phyloP scores from a whole-genome alignment of 345 rosid genomes.

The Balakata baccata region DNA sequence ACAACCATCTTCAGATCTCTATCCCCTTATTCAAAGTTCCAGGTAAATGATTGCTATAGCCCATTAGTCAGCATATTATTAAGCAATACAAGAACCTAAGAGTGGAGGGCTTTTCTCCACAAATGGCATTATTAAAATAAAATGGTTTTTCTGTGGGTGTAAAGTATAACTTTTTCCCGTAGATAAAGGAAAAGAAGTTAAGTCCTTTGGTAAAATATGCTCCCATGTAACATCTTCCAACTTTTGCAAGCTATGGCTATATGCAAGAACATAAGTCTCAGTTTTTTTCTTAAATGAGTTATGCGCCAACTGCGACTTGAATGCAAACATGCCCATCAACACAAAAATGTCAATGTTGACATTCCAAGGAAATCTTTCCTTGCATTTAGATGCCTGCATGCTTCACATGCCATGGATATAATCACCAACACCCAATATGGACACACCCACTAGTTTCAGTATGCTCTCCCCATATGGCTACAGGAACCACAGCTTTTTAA shows the following conservation, averaged over 20 bases:
- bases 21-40: background rate
- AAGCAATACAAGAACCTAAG: background rate
- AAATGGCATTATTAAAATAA: conserved; percentile 8
- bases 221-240: conserved; percentile 5
- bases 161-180: background rate
- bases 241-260: background rate
- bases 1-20: background rate
- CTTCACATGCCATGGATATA: background rate
- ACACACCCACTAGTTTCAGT: background rate
- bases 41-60: background rate
- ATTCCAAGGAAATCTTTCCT: background rate
- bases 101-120: background rate
- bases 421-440: background rate
- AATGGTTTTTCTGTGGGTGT: background rate
- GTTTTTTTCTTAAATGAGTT: background rate
- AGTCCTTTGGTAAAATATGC: background rate
- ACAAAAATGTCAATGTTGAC: background rate
- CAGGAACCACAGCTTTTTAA: conserved; percentile 3
- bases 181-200: background rate
- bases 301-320: background rate
- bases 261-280: conserved; percentile 4
- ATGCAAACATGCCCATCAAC: background rate
- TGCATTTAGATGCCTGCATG: background rate
- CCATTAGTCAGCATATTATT: background rate
- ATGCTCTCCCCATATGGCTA: background rate